Evolutionary conservation across 2,329 filamentous ascomycete genomes (phyloP), one percentile per base, ranked within the genome.

Genomic region (Bipolaris gigantea): DNA sequence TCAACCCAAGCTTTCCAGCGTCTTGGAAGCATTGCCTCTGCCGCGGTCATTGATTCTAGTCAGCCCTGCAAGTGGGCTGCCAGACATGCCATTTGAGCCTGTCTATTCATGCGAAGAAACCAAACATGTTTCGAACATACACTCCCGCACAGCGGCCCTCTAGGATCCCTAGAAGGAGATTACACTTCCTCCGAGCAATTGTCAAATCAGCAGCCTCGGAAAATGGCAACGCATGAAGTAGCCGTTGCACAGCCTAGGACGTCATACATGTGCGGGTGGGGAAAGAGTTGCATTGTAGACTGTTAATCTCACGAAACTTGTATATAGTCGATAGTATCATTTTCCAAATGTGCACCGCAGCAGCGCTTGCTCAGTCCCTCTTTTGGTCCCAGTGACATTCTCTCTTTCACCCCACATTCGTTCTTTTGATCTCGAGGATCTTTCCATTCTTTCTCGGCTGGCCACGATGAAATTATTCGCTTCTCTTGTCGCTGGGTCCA

Each of bases 121-220:
- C 35, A 65, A 66, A 70, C 65, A 65, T 68, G 68, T 70, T 70
- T 69, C 64, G 61, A 60, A 27, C 15, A 16, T 18, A 10, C 5
- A 47, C 51, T 48, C 27, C 44, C 27, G 44, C 15, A 43, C 45
- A 32, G 6, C 9, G 33, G 19, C 15, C 15, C 18, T 41, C 60
- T 59, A 55, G 58, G 65, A 53, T 56, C 21, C 35, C 19, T 33
- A 25, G n/a, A 32, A 39, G 55, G 53, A 55, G 16, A 51, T 13
- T 23, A 18, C 30, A 40, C 30, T 16, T 25, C 7, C 23, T 23
- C 21, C n/a, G 16, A 6, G 9, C 4, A 11, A 8, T 34, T n/a
- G 19, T 36, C 32, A 47, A 25, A 43, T 21, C 19, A 35, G 38
- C 48, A 30, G 21, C 18, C 2, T 33, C 27, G 19, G 32, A 19